Base-by-base conservation (phyloP, 805 yeast species). In the Starmerella stellata region DNA sequence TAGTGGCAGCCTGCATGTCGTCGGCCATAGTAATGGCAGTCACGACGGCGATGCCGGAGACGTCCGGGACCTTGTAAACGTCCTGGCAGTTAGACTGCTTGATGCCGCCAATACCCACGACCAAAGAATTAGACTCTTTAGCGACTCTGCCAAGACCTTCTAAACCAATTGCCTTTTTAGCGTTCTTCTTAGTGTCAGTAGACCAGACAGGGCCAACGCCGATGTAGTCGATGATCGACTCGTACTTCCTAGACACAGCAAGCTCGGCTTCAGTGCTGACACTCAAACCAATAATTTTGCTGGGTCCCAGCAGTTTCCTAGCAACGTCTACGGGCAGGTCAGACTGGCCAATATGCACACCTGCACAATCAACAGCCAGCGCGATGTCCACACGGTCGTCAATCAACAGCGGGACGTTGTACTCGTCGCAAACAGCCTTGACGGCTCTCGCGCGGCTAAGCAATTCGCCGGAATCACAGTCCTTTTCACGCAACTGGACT, bases 291-390 rank as follows among this genome's bases (percentile, higher is more conserved):
- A 83, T 54, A 42, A 83, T 74, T 58, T 77, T 81, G 40, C 70
- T 66, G 0, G 75, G 70, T 0, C 95, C 94, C 11, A 82, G 56
- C 24, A 81, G 51, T 48, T 61, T 52, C 28, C 95, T 58, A 1
- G 72, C 90, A 29, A 65, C 48, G 1, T 50, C 50, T 1, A 72
- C 72, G 34, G 59, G 62, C 80, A 83, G 79, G 53, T 83, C 95
- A 38, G 75, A 83, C 55, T 83, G 95, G 1, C 95, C 95, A 17
- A 83, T 80, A 60, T 83, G 95, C 7, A 85, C 76, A 27, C 93
- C 93, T 45, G 81, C 94, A 2, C 93, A 93, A 48, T 70, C 90
- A 40, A 81, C 65, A 0, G 95, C 95, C 33, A 85, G 59, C 0
- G 94, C 95, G 11, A 85, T 81, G 52, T 83, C 95, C 2, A 81